Base-by-base conservation (phyloP, 2,329 filamentous ascomycete species). In the Dactylellina parvicollis region DNA sequence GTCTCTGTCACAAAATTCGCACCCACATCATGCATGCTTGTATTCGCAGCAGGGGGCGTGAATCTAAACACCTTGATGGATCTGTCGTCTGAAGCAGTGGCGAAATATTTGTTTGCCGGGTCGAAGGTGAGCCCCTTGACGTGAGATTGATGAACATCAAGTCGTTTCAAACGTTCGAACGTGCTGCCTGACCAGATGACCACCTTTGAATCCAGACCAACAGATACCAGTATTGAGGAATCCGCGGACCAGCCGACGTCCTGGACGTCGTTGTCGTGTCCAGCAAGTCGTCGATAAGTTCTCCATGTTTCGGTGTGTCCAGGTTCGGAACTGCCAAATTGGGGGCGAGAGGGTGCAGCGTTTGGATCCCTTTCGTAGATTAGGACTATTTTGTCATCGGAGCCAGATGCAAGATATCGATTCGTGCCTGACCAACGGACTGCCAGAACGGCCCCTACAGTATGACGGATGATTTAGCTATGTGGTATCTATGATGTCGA, bases 61-160 rank as follows among this genome's bases (percentile, higher is more conserved):
- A 97, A 99, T 70, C 93, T 89, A 81, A 96, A 98, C 78, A 99
- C 92, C 80, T 96, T 96, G 81, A 99, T 96, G 1, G 92, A 94
- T 71, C 95, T 89, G 81, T 99, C 95, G 80, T 99, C 95, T 82
- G 92, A 96, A 1, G 96, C 93, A 0, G 96, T 99, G 14, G 96
- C 95, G 81, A 99, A 99, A 84, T 96, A 99, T 80, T 98, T 99
- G 83, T 98, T 98, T 42, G 95, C 95, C 0, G 95, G 95, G 79
- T 99, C 95, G 79, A 99, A 99, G 0, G 94, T 96, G 78, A 99
- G 96, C 75, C 96, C 95, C 81, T 99, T 99, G 83, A 99, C 95
- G 80, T 98, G 96, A 80, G 92, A 97, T 80, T 96, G 92, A 81
- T 99, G 95, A 69, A 93, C 90, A 1, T 92, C 89, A 3, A 99